Percentiles rank a stretch among this genome's conserved stretches.
Conservation (phyloP, 768 basidiomycete genomes). For the Sarcodon sp. region DNA sequence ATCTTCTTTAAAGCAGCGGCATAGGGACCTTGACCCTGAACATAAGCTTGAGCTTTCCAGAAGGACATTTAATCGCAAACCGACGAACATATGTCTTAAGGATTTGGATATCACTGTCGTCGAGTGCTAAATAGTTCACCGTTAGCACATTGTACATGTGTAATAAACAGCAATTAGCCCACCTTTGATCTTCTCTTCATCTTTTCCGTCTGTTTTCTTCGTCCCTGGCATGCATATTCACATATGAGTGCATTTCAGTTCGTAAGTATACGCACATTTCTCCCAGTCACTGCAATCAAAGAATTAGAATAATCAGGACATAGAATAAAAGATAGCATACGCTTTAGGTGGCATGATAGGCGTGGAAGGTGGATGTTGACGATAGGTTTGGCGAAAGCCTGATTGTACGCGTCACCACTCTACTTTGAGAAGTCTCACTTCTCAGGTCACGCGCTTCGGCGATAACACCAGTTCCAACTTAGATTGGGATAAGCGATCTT, state of each 20-base stretch:
- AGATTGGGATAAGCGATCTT: not conserved
- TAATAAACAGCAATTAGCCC: not conserved
- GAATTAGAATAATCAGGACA: conserved; percentile 3
- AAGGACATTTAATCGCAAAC: not conserved
- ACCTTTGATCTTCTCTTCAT: conserved; percentile 76
- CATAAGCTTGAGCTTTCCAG: too few species aligned
- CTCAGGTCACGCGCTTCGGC: not conserved
- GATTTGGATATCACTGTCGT: conserved; percentile 98
- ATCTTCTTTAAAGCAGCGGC: conserved; percentile 78
- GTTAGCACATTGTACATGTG: not conserved
- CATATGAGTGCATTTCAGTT: not conserved
- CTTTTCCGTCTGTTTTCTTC: conserved; percentile 78
- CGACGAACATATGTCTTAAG: conserved; percentile 87
- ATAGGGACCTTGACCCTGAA: conserved; percentile 96
- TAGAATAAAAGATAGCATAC: conserved; percentile 35
- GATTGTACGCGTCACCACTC: not conserved
- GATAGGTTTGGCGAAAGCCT: conserved; percentile 5
- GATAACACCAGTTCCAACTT: not conserved
- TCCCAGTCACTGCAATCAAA: conserved; percentile 77
- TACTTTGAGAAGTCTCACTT: not conserved
- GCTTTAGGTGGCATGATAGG: conserved; percentile 82
- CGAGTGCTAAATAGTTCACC: conserved; percentile 47
- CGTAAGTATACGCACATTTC: conserved; percentile 59
- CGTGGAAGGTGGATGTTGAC: conserved; percentile 10
- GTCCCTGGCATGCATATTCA: conserved; percentile 39